phyloP scores from a whole-genome alignment of 805 yeast species.

The Yamadazyma takamatsuzukensis region DNA sequence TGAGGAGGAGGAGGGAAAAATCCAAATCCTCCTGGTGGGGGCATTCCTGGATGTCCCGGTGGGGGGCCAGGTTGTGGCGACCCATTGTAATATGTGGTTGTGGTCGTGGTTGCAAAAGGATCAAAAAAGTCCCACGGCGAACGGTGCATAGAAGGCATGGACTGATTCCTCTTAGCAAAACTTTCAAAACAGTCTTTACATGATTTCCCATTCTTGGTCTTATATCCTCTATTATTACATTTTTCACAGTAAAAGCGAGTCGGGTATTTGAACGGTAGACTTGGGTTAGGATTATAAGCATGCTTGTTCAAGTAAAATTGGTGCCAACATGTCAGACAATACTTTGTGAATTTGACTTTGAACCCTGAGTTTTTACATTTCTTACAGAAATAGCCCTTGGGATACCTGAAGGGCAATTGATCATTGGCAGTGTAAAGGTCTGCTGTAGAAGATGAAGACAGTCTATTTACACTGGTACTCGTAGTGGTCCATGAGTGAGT shows the following conservation, averaged over 20 bases:
- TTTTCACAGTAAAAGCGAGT: conserved; percentile 55
- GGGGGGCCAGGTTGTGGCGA: conserved; percentile 2
- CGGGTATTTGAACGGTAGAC: conserved; percentile 68
- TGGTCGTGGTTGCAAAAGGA: conserved; percentile 9
- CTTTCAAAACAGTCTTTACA: conserved; percentile 70
- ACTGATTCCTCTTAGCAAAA: conserved; percentile 47
- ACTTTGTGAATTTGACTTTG: conserved; percentile 20
- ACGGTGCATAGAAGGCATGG: neutral
- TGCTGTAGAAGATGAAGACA: conserved; percentile 5
- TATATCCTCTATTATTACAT: conserved; percentile 72
- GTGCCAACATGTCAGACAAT: conserved; percentile 30
- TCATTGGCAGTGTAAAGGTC: conserved; percentile 17
- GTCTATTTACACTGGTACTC: too few relatives aligned
- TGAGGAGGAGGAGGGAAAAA: too few relatives aligned
- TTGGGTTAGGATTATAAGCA: conserved; percentile 45
- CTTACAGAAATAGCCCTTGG: conserved; percentile 27
- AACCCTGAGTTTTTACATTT: conserved; percentile 36
- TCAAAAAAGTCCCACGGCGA: neutral
- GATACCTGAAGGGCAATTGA: conserved; percentile 20
- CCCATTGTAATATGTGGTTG: conserved; percentile 6
- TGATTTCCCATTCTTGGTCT: conserved; percentile 56
- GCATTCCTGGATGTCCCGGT: neutral
- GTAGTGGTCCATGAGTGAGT: conserved; percentile 10
- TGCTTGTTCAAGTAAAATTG: conserved; percentile 22
- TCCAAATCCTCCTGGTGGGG: conserved; percentile 1